Evolutionary conservation across 805 yeast genomes (phyloP).

Genomic region (Yarrowia sp.): DNA sequence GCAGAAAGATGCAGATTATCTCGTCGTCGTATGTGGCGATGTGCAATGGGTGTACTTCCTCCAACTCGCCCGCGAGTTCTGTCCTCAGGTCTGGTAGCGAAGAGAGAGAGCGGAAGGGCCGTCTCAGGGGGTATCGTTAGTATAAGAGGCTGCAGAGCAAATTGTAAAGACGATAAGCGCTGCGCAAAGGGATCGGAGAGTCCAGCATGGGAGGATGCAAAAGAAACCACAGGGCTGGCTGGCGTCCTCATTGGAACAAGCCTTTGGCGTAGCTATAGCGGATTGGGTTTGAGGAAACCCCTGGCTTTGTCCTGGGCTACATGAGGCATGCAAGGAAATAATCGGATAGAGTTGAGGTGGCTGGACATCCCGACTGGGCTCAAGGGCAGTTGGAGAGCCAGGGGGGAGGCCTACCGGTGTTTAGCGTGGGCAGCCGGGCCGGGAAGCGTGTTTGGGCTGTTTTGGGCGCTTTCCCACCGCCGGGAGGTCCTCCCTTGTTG

Average conservation of each 20-base stretch:
- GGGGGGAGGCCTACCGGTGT: background rate
- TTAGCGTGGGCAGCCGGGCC: background rate
- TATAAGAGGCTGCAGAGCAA: slow-evolving; percentile 9
- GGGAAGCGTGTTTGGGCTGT: too few relatives aligned
- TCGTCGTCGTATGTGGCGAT: slow-evolving; percentile 11
- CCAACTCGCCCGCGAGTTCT: slow-evolving; percentile 27
- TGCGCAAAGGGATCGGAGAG: background rate
- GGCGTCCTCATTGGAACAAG: slow-evolving; percentile 12
- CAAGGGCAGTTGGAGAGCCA: background rate
- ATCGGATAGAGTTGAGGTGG: slow-evolving; percentile 21
- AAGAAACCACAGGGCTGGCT: slow-evolving; percentile 22
- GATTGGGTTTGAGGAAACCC: slow-evolving; percentile 20
- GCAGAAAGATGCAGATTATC: background rate
- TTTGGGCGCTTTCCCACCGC: too few relatives aligned
- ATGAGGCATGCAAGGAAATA: slow-evolving; percentile 24
- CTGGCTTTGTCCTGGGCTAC: slow-evolving; percentile 20
- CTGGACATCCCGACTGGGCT: slow-evolving; percentile 1
- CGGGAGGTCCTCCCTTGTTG: too few relatives aligned
- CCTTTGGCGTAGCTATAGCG: background rate
- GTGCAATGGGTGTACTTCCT: too few relatives aligned
- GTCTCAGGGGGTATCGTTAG: slow-evolving; percentile 15
- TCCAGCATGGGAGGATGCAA: slow-evolving; percentile 12
- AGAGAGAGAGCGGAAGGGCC: background rate
- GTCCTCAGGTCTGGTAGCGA: slow-evolving; percentile 12
- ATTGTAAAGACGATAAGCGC: slow-evolving; percentile 6